Conservation (phyloP, 2,329 filamentous ascomycete genomes). For the Diaporthe capsici region DNA sequence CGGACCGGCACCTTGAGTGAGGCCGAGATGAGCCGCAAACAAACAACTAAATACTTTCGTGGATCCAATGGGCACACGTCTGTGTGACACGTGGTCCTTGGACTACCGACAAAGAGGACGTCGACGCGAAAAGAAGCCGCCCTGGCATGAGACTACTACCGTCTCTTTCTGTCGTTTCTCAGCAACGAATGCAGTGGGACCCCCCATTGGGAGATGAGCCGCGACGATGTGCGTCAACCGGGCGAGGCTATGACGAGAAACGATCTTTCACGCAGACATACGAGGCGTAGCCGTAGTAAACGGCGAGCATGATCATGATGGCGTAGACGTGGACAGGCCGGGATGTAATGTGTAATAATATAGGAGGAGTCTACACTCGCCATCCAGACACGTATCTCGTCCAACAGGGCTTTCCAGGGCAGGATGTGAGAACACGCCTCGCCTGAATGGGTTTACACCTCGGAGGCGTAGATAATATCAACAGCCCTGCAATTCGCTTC, state of each 20-base stretch:
- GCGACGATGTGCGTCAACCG: not conserved
- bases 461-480: too few species aligned
- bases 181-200: not conserved
- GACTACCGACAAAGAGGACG: not conserved
- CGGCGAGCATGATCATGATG: not conserved
- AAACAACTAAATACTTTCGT: not conserved
- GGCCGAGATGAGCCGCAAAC: not conserved
- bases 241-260: not conserved
- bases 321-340: not conserved
- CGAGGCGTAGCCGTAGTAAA: not conserved
- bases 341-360: slow-evolving; percentile 10
- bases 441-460: too few species aligned
- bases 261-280: not conserved
- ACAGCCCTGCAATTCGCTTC: too few species aligned
- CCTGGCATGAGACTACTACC: too few species aligned
- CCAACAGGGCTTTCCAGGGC: too few species aligned
- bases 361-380: not conserved
- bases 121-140: too few species aligned
- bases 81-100: not conserved
- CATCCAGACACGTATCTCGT: not conserved
- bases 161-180: too few species aligned
- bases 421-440: too few species aligned
- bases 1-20: slow-evolving; percentile 28
- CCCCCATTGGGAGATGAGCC: not conserved
- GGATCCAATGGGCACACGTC: too few species aligned